These are phyloP conservation scores for Lasiodiplodia sp. DNA, from an alignment of 2,329 filamentous ascomycete genomes.

Conservation along the genomic window DNA sequence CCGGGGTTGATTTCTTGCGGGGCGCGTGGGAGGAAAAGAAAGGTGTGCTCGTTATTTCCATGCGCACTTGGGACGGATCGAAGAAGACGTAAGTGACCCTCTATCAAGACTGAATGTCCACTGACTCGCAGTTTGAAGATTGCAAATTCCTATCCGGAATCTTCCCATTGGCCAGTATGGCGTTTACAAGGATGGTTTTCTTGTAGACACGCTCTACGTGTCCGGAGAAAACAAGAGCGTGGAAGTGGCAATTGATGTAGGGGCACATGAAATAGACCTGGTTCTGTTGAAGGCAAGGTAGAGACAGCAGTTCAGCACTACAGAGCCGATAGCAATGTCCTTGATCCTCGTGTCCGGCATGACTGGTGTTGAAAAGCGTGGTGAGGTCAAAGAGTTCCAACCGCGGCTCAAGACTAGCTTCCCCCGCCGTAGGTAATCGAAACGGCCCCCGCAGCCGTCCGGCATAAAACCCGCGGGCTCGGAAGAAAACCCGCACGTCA, in stretches of 20 bases:
- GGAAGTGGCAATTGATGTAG: not conserved
- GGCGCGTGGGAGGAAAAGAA: conserved; percentile 35
- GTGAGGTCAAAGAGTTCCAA: too few species aligned
- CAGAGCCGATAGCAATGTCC: too few species aligned
- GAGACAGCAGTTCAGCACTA: not conserved
- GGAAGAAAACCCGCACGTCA: not conserved
- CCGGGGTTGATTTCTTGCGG: conserved; percentile 38
- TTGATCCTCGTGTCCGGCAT: too few species aligned
- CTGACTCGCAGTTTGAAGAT: not conserved
- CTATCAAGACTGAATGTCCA: not conserved
- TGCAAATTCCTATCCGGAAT: not conserved
- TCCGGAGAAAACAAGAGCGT: not conserved
- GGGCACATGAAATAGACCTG: not conserved
- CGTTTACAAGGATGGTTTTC: not conserved
- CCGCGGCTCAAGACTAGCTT: too few species aligned
- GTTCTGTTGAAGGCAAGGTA: conserved; percentile 9
- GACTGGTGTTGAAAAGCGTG: too few species aligned
- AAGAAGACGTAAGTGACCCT: not conserved
- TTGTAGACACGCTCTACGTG: not conserved
- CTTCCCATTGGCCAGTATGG: conserved; percentile 1
- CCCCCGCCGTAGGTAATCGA: not conserved
- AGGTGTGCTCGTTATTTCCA: conserved; percentile 32
- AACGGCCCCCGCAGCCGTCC: not conserved
- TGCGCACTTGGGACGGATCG: conserved; percentile 35
- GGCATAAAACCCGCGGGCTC: not conserved